Evolutionary conservation across 148 eudicot genomes (phyloP).

Genomic region (Heliosperma pusillum): DNA sequence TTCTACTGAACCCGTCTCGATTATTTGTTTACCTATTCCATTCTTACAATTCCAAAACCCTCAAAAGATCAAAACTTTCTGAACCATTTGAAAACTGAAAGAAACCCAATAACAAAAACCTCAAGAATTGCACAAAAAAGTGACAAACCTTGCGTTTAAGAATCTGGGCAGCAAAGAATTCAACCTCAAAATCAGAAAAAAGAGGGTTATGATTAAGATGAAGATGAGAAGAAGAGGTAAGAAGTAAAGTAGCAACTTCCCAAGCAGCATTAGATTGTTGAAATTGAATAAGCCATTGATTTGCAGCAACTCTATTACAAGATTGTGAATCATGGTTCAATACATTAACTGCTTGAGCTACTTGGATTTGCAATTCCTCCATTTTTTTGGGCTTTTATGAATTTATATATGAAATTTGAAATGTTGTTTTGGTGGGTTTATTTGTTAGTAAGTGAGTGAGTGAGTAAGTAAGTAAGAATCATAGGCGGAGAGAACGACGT

Average conservation of each 20-base stretch:
- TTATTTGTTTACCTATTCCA: too few relatives aligned
- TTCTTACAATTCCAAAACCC: not conserved
- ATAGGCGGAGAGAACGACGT: constrained; percentile 40
- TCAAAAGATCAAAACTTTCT: constrained; percentile 1
- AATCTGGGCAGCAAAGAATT: constrained; percentile 96
- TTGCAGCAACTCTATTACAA: constrained; percentile 83
- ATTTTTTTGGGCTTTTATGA: not conserved
- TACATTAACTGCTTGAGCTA: constrained; percentile 81
- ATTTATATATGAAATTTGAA: not conserved
- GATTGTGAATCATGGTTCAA: constrained; percentile 81
- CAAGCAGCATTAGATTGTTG: constrained; percentile 84
- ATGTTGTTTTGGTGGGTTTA: constrained; percentile 1
- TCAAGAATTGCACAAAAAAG: not conserved
- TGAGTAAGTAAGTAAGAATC: not conserved
- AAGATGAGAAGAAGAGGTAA: constrained; percentile 40
- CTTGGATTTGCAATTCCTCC: constrained; percentile 65
- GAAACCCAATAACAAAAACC: not conserved
- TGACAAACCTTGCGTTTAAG: constrained; percentile 80
- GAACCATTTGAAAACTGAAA: constrained; percentile 1
- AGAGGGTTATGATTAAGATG: constrained; percentile 20
- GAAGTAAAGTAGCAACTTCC: constrained; percentile 75
- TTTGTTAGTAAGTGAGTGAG: not conserved
- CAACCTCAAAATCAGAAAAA: constrained; percentile 55
- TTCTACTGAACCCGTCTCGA: not conserved
- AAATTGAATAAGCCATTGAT: constrained; percentile 93